Evolutionary conservation across 345 rosid species (phyloP), one percentile per base, ranked within the genome.

Genomic region (Salix arbutifolia): DNA sequence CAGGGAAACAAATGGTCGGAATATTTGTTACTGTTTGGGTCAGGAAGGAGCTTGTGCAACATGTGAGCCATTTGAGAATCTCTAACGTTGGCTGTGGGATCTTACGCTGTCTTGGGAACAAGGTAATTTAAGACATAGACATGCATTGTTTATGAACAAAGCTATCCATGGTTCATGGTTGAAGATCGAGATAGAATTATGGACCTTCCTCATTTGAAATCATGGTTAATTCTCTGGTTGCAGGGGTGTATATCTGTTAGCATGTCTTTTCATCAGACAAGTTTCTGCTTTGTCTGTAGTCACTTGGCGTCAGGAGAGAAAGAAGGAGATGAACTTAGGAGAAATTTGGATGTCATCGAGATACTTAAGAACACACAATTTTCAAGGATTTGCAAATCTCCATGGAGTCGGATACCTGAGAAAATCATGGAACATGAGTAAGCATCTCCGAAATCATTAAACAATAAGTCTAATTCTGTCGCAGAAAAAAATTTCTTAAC

Each of bases 231-330:
- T 84, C 25, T 79, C 35, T 65, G 61, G 19, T 72, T 87, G 83
- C 87, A 95, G 99, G 99, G 99, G 23, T 95, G 97, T 76, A 93
- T 95, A 71, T 91, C 97, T 5, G 94, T 95, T 66, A 93, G 99
- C 84, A 88, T 93, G 90, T 81, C 84, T 67, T 86, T 93, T 74
- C 91, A 93, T 75, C 90, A 90, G 84, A 91, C 98, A 17, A 93
- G 90, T 83, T 88, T 95, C 77, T 95, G 97, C 85, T 93, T 95
- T 78, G 72, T 93, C 17, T 93, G 98, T 76, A 90, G 98, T 82
- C 98, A 95, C 86, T 82, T 95, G 87, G 98, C 99, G 61, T 95
- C 99, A 0, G 99, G 99, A 19, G 96, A 95, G 81, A 95, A 89
- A 85, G 99, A 95, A 84, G 98, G 99, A 2, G 99, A 95, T 60